These are phyloP conservation scores for Amauroascus niger DNA, from an alignment of 2,329 filamentous ascomycete species.

Conservation along the genomic window DNA sequence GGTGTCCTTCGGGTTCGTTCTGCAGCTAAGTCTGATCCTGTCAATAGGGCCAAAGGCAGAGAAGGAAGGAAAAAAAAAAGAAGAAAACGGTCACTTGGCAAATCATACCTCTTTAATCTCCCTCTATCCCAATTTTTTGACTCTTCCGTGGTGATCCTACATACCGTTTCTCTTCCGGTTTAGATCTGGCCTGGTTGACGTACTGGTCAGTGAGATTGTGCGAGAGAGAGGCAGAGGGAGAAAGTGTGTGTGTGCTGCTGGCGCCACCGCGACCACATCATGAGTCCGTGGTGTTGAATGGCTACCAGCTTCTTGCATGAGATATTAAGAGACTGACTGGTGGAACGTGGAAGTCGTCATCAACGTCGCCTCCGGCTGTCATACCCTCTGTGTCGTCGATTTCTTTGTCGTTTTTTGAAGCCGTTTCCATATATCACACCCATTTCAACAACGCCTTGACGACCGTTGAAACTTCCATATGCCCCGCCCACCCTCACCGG, in stretches of 20 bases:
- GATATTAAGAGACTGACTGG: conserved; percentile 8
- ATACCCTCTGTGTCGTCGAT: not conserved
- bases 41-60: not conserved
- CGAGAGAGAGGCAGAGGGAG: no score
- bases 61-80: not conserved
- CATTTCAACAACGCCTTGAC: not conserved
- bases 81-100: not conserved
- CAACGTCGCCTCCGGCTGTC: conserved; percentile 12
- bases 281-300: conserved; percentile 11
- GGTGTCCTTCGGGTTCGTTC: not conserved
- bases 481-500: conserved; percentile 10
- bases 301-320: conserved; percentile 2
- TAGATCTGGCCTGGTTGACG: conserved; percentile 8
- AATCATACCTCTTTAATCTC: not conserved
- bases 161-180: not conserved
- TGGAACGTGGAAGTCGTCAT: conserved; percentile 13
- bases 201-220: conserved; percentile 8
- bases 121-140: not conserved
- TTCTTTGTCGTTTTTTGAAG: not conserved
- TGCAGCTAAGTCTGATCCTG: not conserved
- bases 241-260: conserved; percentile 6
- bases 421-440: not conserved
- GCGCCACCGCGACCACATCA: conserved; percentile 7
- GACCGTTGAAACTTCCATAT: conserved; percentile 9
- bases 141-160: not conserved